Conservation (phyloP, 2,329 filamentous ascomycete genomes). For the Tolypocladium tundrense region DNA sequence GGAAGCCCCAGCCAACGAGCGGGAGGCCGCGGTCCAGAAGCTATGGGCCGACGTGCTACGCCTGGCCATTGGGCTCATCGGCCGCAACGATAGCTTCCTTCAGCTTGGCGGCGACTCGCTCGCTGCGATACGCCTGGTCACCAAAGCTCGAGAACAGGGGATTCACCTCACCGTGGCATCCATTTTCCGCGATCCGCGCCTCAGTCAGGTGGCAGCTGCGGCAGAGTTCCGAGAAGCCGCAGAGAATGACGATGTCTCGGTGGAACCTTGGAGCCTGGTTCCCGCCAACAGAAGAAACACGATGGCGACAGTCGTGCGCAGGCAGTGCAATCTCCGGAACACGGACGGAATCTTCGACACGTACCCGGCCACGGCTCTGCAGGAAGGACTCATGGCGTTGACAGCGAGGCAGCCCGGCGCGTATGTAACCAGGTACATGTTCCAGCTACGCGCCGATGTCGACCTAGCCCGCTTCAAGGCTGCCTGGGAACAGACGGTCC, state of each 20-base stretch:
- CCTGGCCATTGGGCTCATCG: neutral
- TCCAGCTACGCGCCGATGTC: conserved; percentile 10
- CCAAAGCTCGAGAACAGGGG: neutral
- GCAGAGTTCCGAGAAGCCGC: neutral
- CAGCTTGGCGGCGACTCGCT: conserved; percentile 1
- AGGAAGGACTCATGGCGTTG: conserved; percentile 28
- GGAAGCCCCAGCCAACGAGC: neutral
- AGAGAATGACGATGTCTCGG: neutral
- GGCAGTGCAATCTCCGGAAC: neutral
- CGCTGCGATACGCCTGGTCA: neutral
- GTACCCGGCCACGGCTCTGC: conserved; percentile 29
- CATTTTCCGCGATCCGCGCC: neutral
- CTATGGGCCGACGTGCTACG: conserved; percentile 3
- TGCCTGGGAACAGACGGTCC: conserved; percentile 13
- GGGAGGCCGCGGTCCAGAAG: neutral
- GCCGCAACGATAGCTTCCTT: neutral
- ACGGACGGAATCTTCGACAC: conserved; percentile 14
- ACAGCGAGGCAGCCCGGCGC: conserved; percentile 20
- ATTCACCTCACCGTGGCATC: neutral
- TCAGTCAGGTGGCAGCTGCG: neutral
- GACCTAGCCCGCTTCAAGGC: conserved; percentile 14
- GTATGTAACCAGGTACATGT: conserved; percentile 22
- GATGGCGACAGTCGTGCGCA: neutral
- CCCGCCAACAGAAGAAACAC: neutral
- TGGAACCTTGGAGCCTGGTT: neutral